Conservation (phyloP, 768 basidiomycete genomes). For the Phanerochaete sordida region DNA sequence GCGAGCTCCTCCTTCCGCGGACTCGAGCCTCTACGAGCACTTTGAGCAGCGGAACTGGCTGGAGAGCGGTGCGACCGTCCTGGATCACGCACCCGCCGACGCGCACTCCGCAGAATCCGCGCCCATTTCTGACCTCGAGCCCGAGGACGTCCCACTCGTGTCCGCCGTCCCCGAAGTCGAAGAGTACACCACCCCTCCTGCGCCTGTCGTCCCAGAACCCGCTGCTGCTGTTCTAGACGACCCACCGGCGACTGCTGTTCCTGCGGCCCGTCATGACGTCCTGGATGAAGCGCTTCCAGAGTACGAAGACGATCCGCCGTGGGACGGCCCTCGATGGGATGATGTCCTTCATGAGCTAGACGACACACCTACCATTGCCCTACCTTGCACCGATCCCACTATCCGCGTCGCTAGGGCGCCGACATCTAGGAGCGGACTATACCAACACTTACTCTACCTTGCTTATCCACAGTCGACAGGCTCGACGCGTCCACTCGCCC, state of each 20-base stretch:
- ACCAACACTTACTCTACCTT: conserved; percentile 38
- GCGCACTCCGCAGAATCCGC: neutral
- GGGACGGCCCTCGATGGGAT: conserved; percentile 24
- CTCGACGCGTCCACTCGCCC: conserved; percentile 21
- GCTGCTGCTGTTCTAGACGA: neutral
- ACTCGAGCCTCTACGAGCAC: neutral
- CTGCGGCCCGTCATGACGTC: neutral
- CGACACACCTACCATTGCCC: neutral
- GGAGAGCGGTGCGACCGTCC: neutral
- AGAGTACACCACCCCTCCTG: neutral
- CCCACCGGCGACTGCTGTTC: neutral
- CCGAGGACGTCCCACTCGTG: neutral
- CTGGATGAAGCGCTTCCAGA: neutral
- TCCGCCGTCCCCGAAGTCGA: neutral
- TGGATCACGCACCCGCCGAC: neutral
- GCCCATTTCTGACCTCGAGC: neutral
- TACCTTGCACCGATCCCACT: neutral
- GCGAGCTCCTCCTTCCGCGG: neutral
- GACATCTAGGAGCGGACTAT: conserved; percentile 3
- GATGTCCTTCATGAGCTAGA: conserved; percentile 14
- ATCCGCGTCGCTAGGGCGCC: neutral
- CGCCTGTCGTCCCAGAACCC: neutral
- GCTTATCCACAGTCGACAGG: conserved; percentile 17
- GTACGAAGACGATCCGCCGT: conserved; percentile 24
- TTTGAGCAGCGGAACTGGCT: neutral